Conservation (phyloP, 805 yeast species). For the Candida adriatica region DNA sequence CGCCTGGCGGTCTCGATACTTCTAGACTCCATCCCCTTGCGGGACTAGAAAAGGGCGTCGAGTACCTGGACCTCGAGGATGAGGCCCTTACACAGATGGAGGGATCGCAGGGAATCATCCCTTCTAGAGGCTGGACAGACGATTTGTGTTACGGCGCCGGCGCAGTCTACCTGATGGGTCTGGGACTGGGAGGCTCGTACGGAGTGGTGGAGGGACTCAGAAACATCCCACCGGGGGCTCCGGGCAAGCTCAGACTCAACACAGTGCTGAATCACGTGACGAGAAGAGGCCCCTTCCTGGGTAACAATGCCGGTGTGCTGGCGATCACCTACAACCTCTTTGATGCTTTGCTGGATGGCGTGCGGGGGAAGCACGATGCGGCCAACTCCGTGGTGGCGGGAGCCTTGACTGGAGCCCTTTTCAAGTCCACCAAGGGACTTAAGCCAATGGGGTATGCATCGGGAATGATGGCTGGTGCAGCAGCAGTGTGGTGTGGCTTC, state of each 20-base stretch:
- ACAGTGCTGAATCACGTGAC: slow-evolving; percentile 89
- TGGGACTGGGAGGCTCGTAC: slow-evolving; percentile 83
- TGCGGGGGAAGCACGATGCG: slow-evolving; percentile 88
- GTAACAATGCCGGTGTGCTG: slow-evolving; percentile 91
- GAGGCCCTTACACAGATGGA: slow-evolving; percentile 71
- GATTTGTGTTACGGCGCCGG: slow-evolving; percentile 98
- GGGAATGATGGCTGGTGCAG: slow-evolving; percentile 79
- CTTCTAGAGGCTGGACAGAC: slow-evolving; percentile 97
- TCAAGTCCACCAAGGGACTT: slow-evolving; percentile 77
- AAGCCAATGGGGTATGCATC: slow-evolving; percentile 87
- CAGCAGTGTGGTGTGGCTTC: slow-evolving; percentile 87
- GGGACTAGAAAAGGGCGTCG: slow-evolving; percentile 83
- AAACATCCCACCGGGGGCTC: slow-evolving; percentile 66
- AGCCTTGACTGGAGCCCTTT: slow-evolving; percentile 85
- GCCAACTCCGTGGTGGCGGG: slow-evolving; percentile 82
- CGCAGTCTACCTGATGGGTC: slow-evolving; percentile 78
- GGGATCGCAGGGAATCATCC: slow-evolving; percentile 85
- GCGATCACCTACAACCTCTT: slow-evolving; percentile 84
- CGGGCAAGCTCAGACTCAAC: slow-evolving; percentile 79
- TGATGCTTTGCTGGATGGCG: slow-evolving; percentile 69
- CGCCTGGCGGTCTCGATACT: slow-evolving; percentile 61
- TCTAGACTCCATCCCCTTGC: slow-evolving; percentile 84
- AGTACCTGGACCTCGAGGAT: slow-evolving; percentile 83
- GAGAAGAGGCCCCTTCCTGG: slow-evolving; percentile 91
- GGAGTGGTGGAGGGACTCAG: slow-evolving; percentile 85